Base-by-base conservation (phyloP, 345 rosid genomes). In the Clarkia xantiana region DNA sequence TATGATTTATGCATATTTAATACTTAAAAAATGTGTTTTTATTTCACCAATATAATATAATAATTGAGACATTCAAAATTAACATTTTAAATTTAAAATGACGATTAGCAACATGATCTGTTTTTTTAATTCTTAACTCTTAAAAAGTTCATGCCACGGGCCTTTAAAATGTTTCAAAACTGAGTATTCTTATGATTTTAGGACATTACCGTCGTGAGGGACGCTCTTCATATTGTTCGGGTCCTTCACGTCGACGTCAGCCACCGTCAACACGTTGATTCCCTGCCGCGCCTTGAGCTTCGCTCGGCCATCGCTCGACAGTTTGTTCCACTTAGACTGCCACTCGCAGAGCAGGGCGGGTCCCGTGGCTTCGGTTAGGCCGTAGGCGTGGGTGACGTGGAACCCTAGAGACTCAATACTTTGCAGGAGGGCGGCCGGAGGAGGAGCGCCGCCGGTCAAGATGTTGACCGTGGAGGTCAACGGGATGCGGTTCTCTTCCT, bases 381-480 rank as follows among this genome's bases (percentile, higher is more conserved):
- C 94, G 45, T 89, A 82, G 8, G 70, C 74, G 22, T 82, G 95
- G 0, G 82, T 75, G 13, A 82, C 71, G 6, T 71, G 59, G 67
- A 89, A 89, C 10, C 90, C 84, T 0, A 79, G 57, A 11, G 25
- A 36, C 47, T 77, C 71, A 9, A 85, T 77, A 42, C 79, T 65
- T 29, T 65, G 56, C 0, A 85, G 56, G n/a, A 85, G 70, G 0
- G 78, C 14, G 0, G 72, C 70, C 0, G 95, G 86, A 0, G 94
- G 97, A 0, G 97, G 66, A 8, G 95, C 83, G 0, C 95, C 97
- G 1, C 90, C 97, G 0, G 83, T 78, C 59, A 79, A 81, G 2
- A 83, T 60, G 15, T 83, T 55, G 5, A 86, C 86, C 0, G 78
- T 67, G 22, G 61, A 42, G 3, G 64, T 17, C 16, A 71, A 49